phyloP scores from a whole-genome alignment of 163 green algal genomes.

The Coccomyxa subellipsoidea region DNA sequence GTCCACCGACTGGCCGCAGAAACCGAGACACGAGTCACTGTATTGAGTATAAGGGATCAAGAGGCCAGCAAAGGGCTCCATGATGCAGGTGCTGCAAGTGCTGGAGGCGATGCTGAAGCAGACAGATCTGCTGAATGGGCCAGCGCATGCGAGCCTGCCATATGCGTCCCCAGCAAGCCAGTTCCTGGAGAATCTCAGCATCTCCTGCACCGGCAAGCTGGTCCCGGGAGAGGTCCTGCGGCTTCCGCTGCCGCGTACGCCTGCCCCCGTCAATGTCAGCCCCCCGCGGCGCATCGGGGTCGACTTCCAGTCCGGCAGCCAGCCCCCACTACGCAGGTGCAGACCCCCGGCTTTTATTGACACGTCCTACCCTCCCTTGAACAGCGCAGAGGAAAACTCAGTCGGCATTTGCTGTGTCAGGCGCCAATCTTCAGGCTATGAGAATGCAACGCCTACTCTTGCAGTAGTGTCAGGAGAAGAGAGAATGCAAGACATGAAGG shows the following conservation, averaged over 20 bases:
- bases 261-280: constrained; percentile 30
- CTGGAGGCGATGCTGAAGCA: constrained; percentile 58
- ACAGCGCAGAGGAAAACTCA: no score
- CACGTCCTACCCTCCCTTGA: no score
- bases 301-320: not conserved
- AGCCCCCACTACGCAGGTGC: not conserved
- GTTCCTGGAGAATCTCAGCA: constrained; percentile 42
- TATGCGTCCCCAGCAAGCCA: constrained; percentile 18
- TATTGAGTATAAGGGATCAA: no score
- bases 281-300: constrained; percentile 29
- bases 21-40: no score
- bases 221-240: constrained; percentile 15
- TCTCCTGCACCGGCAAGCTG: not conserved
- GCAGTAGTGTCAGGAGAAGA: no score
- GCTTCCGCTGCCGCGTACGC: constrained; percentile 28
- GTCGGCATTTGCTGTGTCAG: no score
- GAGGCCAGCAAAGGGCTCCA: not conserved
- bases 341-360: no score
- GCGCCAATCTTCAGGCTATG: no score
- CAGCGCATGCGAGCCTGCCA: constrained; percentile 23
- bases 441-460: no score
- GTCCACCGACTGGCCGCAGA: not conserved
- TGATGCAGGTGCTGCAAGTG: constrained; percentile 57
- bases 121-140: constrained; percentile 33
- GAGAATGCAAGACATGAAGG: no score